Conservation (phyloP, 345 rosid genomes). For the Syzygium oleosum region DNA sequence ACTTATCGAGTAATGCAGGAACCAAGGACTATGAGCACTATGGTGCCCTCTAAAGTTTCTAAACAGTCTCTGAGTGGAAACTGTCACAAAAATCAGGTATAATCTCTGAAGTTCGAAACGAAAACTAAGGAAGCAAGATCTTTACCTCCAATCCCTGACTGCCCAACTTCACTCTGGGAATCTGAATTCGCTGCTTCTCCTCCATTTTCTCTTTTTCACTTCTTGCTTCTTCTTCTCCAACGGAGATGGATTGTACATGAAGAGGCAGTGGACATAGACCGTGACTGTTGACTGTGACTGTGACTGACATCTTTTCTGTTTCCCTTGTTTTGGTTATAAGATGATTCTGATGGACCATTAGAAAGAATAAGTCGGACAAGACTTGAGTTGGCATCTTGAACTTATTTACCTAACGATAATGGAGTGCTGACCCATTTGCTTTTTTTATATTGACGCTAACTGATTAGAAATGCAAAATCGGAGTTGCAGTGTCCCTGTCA, state of each 20-base stretch:
- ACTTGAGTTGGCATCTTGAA: neutral
- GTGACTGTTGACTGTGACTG: neutral
- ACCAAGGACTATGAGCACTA: neutral
- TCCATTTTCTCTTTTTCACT: constrained; percentile 7
- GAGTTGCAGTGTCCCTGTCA: neutral
- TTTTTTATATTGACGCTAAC: neutral
- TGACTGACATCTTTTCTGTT: neutral
- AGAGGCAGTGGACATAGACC: neutral
- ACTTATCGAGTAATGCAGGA: neutral
- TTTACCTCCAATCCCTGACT: constrained; percentile 33
- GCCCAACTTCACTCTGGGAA: constrained; percentile 31
- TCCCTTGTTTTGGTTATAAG: neutral
- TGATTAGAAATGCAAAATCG: neutral
- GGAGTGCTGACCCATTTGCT: neutral
- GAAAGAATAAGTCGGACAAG: neutral
- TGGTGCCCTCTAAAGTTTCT: neutral
- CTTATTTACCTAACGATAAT: neutral
- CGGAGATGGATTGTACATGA: neutral
- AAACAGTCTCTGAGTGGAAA: neutral
- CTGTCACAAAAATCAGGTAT: neutral
- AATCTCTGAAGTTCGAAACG: neutral
- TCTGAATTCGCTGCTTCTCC: neutral
- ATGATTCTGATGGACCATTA: neutral
- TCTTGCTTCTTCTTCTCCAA: neutral
- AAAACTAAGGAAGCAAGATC: neutral